These are phyloP conservation scores for Vaccinium darrowii DNA, from an alignment of 148 eudicot genomes.

Conservation along the genomic window DNA sequence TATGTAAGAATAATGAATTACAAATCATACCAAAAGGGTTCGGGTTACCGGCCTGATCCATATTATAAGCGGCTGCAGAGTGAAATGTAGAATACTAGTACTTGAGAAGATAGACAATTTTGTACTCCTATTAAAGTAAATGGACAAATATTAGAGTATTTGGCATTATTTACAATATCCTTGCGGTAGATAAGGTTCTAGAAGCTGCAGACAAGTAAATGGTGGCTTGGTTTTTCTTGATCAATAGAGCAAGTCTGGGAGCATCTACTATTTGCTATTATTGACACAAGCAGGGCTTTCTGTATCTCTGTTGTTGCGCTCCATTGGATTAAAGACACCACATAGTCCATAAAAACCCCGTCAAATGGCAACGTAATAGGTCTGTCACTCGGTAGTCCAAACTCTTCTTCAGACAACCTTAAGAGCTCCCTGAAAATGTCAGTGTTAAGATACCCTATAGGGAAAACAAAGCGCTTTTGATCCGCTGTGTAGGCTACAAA, in stretches of 20 bases:
- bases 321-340: conserved; percentile 23
- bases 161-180: neutral
- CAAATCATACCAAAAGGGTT: conserved; percentile 3
- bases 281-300: conserved; percentile 25
- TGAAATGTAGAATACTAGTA: neutral
- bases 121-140: neutral
- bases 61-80: neutral
- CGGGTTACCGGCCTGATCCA: neutral
- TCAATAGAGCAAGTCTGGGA: neutral
- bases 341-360: conserved; percentile 22
- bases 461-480: conserved; percentile 28
- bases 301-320: conserved; percentile 17
- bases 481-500: conserved; percentile 30
- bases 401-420: conserved; percentile 34
- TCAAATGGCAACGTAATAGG: conserved; percentile 33
- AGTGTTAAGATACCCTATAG: conserved; percentile 23
- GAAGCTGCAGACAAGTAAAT: conserved; percentile 1
- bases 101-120: neutral
- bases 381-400: conserved; percentile 24
- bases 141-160: neutral
- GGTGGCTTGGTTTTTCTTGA: neutral
- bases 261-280: conserved; percentile 13
- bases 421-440: conserved; percentile 27
- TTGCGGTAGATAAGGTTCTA: neutral
- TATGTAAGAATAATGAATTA: neutral